Conservation (phyloP, 139 green algal genomes). For the Asterochloris erici region DNA sequence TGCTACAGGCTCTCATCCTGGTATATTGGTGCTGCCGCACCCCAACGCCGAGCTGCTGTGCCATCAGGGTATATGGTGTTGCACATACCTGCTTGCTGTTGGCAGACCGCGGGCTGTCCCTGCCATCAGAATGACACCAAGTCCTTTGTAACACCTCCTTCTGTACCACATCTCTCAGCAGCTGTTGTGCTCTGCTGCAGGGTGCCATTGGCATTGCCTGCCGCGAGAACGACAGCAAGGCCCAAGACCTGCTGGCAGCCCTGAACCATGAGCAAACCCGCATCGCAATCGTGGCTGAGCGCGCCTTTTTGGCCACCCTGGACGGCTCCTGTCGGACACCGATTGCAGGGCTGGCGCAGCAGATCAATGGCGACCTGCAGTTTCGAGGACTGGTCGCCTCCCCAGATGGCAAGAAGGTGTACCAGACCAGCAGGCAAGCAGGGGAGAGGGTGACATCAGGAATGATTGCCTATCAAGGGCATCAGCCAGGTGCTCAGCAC, state of each 20-base stretch:
- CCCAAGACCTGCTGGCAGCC: constrained; percentile 63
- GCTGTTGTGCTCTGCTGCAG: constrained; percentile 33
- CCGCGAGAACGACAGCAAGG: constrained; percentile 74
- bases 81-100: too few relatives aligned
- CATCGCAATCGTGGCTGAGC: constrained; percentile 91
- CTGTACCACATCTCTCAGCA: background rate
- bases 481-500: background rate
- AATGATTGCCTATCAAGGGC: too few relatives aligned
- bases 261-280: constrained; percentile 98
- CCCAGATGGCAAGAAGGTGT: constrained; percentile 81
- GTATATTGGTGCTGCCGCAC: too few relatives aligned
- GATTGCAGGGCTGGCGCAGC: constrained; percentile 80
- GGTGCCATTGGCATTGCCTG: constrained; percentile 98
- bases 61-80: too few relatives aligned
- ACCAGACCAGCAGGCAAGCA: constrained; percentile 46
- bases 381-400: constrained; percentile 93
- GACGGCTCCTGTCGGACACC: constrained; percentile 98
- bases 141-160: background rate
- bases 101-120: too few relatives aligned
- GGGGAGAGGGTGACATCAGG: too few relatives aligned
- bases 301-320: constrained; percentile 91
- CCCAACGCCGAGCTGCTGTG: too few relatives aligned
- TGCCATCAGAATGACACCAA: background rate
- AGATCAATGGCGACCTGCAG: constrained; percentile 54
- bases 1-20: too few relatives aligned